A percentile compares a stretch with the other conserved stretches of the same genome.
Conservation (phyloP, 2,329 filamentous ascomycete genomes). For the Tolypocladium sp. region DNA sequence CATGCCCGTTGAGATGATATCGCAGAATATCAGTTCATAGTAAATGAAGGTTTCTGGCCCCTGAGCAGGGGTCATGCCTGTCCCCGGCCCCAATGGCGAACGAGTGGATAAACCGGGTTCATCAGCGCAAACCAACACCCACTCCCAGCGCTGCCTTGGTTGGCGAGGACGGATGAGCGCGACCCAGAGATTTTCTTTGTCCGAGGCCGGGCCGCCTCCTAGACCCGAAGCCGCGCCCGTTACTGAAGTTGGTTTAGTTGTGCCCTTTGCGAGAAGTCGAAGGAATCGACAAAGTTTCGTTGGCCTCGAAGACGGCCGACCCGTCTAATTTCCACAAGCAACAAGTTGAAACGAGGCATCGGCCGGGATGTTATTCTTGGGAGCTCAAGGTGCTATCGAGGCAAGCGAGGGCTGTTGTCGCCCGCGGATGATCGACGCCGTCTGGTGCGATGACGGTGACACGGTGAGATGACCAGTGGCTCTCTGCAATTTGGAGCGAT, state of each 20-base stretch:
- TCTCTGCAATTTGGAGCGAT: background rate
- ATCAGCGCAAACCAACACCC: background rate
- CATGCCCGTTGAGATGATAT: background rate
- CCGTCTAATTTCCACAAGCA: background rate
- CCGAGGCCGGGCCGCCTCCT: background rate
- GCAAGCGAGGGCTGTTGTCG: background rate
- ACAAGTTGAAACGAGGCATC: background rate
- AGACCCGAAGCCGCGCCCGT: background rate
- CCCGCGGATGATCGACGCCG: background rate
- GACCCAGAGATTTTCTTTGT: background rate
- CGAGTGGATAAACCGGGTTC: background rate
- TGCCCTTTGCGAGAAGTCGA: background rate
- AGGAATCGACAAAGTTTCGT: background rate
- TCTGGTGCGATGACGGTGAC: background rate
- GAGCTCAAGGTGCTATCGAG: background rate
- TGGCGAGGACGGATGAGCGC: background rate
- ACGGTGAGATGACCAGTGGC: background rate
- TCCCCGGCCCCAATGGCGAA: background rate
- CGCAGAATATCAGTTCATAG: background rate
- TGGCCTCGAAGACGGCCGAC: background rate
- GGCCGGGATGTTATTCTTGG: background rate
- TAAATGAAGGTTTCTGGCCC: conserved; percentile 3
- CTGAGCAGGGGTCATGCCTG: conserved; percentile 3
- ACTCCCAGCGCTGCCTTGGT: background rate
- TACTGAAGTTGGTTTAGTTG: background rate